Base-by-base conservation (phyloP, 371 early-diverging fungal species). In the Dinochytrium kinnereticum region DNA sequence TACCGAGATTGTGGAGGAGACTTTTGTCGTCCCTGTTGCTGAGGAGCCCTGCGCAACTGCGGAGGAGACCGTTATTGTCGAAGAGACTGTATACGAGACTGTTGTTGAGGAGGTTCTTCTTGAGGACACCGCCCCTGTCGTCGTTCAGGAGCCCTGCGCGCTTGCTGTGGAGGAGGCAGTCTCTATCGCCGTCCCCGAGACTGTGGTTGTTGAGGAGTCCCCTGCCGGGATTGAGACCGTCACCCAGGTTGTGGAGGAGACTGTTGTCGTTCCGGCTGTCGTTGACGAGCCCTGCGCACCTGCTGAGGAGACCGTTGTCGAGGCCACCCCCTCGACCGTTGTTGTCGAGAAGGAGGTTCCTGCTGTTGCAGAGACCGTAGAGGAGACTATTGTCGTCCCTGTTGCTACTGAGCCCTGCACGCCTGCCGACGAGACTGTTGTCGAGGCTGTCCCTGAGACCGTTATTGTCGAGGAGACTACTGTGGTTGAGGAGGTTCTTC, bases 21-120 rank as follows among this genome's bases (percentile, higher is more conserved):
- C n/a, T 49, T 15, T 49, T n/a, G 49, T 15, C 15, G 15, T 15
- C 13, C 49, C 49, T 55, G 57, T 55, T 30, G 30, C 21, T 10
- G 7, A 55, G 7, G 15, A 55, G 57, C 10, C 30, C 7, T 15
- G 30, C 15, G 15, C 21, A 55, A 7, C 57, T 26, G 57, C 26
- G 17, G 57, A 55, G 57, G 57, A 55, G 57, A 55, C 30, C 57
- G 57, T 55, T 55, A 30, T 55, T 19, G 26, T 55, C 24, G 57
- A 55, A 10, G 57, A 26, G 10, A 26, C 26, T 30, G 49, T 15
- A 49, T 49, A 13, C n/a, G 44, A 44, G 44, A 44, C 44, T 44
- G 44, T 44, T 44, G 44, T 44, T 15, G 7, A 19, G 26, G 57
- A 55, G 57, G 26, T 55, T 55, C 5, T 55, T 19, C 17, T 17